These are phyloP conservation scores for Metarhizium guizhouense DNA, from an alignment of 2,329 filamentous ascomycete genomes.

Conservation along the genomic window DNA sequence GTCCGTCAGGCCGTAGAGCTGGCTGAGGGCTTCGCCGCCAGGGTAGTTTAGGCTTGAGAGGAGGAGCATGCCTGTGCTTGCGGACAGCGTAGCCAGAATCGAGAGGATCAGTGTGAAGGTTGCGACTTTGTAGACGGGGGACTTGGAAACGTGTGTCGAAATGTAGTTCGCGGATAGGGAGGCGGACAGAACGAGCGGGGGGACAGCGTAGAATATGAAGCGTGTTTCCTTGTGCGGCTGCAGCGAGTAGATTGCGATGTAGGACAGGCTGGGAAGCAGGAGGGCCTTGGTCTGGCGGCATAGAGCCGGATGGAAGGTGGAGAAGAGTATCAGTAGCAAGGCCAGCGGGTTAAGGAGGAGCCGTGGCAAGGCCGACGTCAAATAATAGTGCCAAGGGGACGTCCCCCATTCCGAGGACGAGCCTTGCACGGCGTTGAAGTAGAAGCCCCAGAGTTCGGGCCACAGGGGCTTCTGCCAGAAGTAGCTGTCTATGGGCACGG, in stretches of 20 bases:
- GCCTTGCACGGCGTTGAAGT: conserved; percentile 81
- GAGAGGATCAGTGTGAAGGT: conserved; percentile 50
- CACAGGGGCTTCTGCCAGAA: conserved; percentile 86
- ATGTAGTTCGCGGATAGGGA: conserved; percentile 66
- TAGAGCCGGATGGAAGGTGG: conserved; percentile 39
- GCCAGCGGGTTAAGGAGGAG: conserved; percentile 73
- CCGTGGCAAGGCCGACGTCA: conserved; percentile 69
- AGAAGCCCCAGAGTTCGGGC: conserved; percentile 85
- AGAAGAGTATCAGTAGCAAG: conserved; percentile 44
- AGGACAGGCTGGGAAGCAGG: conserved; percentile 59
- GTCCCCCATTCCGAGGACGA: conserved; percentile 83
- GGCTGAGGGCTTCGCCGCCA: conserved; percentile 67
- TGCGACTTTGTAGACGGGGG: conserved; percentile 42
- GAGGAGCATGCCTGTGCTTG: conserved; percentile 60
- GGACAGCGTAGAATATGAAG: conserved; percentile 85
- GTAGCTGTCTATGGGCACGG: conserved; percentile 76
- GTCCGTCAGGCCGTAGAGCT: conserved; percentile 32
- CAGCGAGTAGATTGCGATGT: conserved; percentile 71
- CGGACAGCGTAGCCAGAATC: conserved; percentile 47
- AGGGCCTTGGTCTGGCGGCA: conserved; percentile 35
- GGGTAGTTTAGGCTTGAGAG: conserved; percentile 90
- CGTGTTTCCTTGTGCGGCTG: conserved; percentile 95
- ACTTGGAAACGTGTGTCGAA: conserved; percentile 57
- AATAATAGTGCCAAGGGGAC: conserved; percentile 80
- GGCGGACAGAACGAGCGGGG: conserved; percentile 68